Percentiles rank a stretch among this genome's conserved stretches.
phyloP scores from a whole-genome alignment of 2,329 filamentous ascomycete species.

The Catunica adiposa region DNA sequence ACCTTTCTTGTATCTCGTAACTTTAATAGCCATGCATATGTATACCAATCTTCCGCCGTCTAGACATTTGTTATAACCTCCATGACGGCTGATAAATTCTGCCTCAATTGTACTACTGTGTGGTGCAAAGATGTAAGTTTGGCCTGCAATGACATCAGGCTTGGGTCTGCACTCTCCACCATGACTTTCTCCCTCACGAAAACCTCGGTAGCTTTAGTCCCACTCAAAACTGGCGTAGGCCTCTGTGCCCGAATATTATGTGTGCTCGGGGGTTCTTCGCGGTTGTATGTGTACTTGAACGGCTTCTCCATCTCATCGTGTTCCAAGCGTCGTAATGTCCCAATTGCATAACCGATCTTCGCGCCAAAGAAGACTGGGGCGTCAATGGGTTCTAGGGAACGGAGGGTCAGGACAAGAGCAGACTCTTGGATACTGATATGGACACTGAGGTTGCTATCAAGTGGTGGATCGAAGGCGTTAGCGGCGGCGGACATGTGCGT shows the following conservation, averaged over 20 bases:
- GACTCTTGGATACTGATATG: slow-evolving; percentile 55
- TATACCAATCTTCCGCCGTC: background rate
- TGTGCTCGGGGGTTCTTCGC: slow-evolving; percentile 6
- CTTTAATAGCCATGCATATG: background rate
- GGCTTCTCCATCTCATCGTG: slow-evolving; percentile 68
- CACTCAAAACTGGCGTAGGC: slow-evolving; percentile 13
- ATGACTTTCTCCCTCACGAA: slow-evolving; percentile 78
- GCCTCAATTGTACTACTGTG: slow-evolving; percentile 50
- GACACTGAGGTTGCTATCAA: slow-evolving; percentile 53
- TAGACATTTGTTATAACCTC: slow-evolving; percentile 32
- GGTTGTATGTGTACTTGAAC: slow-evolving; percentile 42
- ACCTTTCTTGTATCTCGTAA: no score
- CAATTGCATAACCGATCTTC: slow-evolving; percentile 55
- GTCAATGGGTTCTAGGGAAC: slow-evolving; percentile 52
- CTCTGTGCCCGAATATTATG: background rate
- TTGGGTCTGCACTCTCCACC: slow-evolving; percentile 80
- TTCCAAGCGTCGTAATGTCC: slow-evolving; percentile 44
- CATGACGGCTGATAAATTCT: slow-evolving; percentile 65
- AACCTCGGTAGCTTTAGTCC: slow-evolving; percentile 38
- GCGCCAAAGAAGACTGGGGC: slow-evolving; percentile 43
- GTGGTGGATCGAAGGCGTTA: slow-evolving; percentile 27
- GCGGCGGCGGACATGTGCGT: slow-evolving; percentile 28
- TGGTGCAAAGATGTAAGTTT: slow-evolving; percentile 68
- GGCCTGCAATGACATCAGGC: slow-evolving; percentile 62
- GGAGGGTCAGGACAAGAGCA: slow-evolving; percentile 50